Base-by-base conservation (phyloP, 2,329 filamentous ascomycete species). In the Xylariaceae sp. region DNA sequence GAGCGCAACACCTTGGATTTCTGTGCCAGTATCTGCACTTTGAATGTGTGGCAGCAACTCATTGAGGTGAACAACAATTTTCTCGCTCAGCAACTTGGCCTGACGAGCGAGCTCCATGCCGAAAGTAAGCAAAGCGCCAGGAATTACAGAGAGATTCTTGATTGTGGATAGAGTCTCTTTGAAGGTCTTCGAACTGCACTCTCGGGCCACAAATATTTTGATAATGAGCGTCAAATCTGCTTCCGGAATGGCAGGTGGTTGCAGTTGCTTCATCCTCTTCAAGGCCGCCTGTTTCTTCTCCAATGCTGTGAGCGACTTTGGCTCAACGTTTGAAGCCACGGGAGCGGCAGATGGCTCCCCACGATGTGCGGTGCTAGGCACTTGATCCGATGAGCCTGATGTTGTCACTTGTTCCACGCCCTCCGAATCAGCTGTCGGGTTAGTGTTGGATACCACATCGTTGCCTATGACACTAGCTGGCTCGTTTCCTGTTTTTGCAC, bases 131-230 rank as follows among this genome's bases (percentile, higher is more conserved):
- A 95, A 94, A 15, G 93, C 92, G 10, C 89, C 91, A 13, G 93
- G 92, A 62, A 99, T 94, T 45, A 90, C 88, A 4, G 92, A 97
- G 49, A 99, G 82, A 70, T 97, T 97, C 77, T 96, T 97, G 79
- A 99, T 96, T n/a, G 95, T 95, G 13, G 93, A 94, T 56, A 99
- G 83, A 0, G 94, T 97, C 74, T 97, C 95, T 72, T 94, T 90
- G 81, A 99, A 99, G 0, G 94, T 97, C 79, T 96, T 97, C 64
- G 90, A 92, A 71, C 91, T 96, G 76, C 94, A 99, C 74, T 99
- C 94, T 53, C 92, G 88, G 63, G 93, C 93, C 49, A 96, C 91
- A 66, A 99, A 89, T 59, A 99, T 96, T 72, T 94, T 94, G 67
- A 97, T 90, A n/a, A 99, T 92, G 59, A 97, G 80, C 60, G 89